These are phyloP conservation scores for Monosporascus ibericus DNA, from an alignment of 2,329 filamentous ascomycete genomes.

Conservation along the genomic window DNA sequence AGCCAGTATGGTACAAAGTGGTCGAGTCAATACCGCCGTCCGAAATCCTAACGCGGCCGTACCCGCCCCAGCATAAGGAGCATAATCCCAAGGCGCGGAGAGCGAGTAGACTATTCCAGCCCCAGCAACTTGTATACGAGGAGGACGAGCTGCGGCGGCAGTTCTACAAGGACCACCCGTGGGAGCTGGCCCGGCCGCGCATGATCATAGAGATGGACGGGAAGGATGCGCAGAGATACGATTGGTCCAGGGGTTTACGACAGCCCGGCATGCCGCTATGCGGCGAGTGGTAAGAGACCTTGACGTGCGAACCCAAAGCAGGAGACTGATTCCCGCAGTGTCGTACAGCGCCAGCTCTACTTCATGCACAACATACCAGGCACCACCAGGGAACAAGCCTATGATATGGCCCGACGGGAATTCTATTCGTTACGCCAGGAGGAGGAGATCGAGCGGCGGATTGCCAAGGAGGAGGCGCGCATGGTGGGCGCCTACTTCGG, in stretches of 20 bases:
- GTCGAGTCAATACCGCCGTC: slow-evolving; percentile 50
- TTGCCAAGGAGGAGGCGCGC: slow-evolving; percentile 82
- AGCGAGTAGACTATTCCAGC: slow-evolving; percentile 73
- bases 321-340: slow-evolving; percentile 45
- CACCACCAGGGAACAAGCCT: slow-evolving; percentile 62
- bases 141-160: slow-evolving; percentile 75
- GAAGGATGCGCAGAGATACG: slow-evolving; percentile 65
- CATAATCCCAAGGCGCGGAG: slow-evolving; percentile 47
- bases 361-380: slow-evolving; percentile 61
- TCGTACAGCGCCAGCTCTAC: slow-evolving; percentile 86
- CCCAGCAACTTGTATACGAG: slow-evolving; percentile 69
- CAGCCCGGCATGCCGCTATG: slow-evolving; percentile 73
- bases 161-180: slow-evolving; percentile 93
- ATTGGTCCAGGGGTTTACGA: slow-evolving; percentile 71
- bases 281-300: slow-evolving; percentile 66
- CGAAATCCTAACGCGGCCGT: slow-evolving; percentile 50
- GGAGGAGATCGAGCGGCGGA: slow-evolving; percentile 74
- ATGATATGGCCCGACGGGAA: slow-evolving; percentile 81
- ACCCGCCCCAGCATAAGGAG: slow-evolving; percentile 40
- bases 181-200: slow-evolving; percentile 87
- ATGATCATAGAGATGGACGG: slow-evolving; percentile 82
- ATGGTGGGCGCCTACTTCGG: slow-evolving; percentile 86
- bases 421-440: slow-evolving; percentile 81
- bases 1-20: slow-evolving; percentile 44
- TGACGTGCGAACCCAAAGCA: no score